Conservation (phyloP, 1,284 basidiomycete species). For the Ustilago sp. region DNA sequence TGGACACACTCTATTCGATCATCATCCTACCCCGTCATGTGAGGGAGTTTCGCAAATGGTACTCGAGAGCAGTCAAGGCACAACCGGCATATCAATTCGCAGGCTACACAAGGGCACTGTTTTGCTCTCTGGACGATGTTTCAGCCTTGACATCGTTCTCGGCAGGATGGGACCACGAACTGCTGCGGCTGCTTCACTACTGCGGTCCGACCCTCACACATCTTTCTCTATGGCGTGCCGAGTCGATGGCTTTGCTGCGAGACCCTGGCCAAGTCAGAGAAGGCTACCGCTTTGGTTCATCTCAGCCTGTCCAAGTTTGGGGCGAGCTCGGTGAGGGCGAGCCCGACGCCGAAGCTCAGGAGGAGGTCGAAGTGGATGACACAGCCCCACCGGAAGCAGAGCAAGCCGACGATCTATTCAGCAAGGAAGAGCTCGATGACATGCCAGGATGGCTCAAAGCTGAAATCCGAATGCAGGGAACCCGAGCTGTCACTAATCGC, state of each 20-base stretch:
- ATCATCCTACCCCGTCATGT: conserved; percentile 66
- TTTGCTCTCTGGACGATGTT: conserved; percentile 61
- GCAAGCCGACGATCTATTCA: conserved; percentile 44
- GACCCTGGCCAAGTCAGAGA: conserved; percentile 63
- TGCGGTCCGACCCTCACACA: conserved; percentile 58
- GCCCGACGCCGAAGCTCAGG: conserved; percentile 12
- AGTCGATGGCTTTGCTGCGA: conserved; percentile 62
- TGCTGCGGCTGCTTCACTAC: conserved; percentile 64
- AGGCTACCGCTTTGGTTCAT: conserved; percentile 44
- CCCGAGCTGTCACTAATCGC: conserved; percentile 50
- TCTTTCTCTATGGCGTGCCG: conserved; percentile 65
- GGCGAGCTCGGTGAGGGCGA: conserved; percentile 35
- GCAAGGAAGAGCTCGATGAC: conserved; percentile 50
- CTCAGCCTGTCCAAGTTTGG: conserved; percentile 56
- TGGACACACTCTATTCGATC: conserved; percentile 55
- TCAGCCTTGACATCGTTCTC: conserved; percentile 62
- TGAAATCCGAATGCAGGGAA: conserved; percentile 51
- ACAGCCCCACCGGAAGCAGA: conserved; percentile 18
- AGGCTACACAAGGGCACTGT: conserved; percentile 55
- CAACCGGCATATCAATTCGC: conserved; percentile 60
- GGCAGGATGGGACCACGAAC: conserved; percentile 66
- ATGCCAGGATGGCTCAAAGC: conserved; percentile 66
- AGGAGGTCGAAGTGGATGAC: not conserved
- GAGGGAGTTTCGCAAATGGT: conserved; percentile 66
- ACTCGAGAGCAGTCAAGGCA: conserved; percentile 50